Evolutionary conservation across 2,329 filamentous ascomycete genomes (phyloP), one percentile per base, ranked within the genome.

Genomic region (Juglanconis juglandina): DNA sequence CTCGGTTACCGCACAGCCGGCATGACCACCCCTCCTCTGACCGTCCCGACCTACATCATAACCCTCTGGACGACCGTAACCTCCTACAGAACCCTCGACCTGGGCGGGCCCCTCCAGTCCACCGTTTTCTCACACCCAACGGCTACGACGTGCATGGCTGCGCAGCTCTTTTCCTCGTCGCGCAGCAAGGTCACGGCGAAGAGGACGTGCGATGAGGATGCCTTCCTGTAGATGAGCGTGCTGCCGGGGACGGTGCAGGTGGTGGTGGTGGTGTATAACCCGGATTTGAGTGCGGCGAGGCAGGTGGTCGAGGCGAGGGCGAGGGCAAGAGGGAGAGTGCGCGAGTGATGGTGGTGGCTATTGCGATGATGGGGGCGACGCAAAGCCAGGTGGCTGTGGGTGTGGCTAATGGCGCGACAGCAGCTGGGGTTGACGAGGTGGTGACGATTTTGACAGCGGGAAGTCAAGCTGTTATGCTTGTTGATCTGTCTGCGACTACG

Each of bases 31-130:
- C 10, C 32, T 3, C 10, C 32, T 3, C 33, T 17, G n/a, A 41
- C 39, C 34, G 37, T 52, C 30, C 53, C 51, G 5, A 55, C 56
- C 17, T 59, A 59, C 37, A 62, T 56, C 37, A 50, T 50, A 33
- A 62, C 60, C 5, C 44, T 62, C 56, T 62, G 59, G 56, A 14
- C 53, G 39, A 58, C 51, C 6, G n/a, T 54, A 5, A 62, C 56
- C n/a, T 51, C 50, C 10, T 50, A 39, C 44, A 54, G 35, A 42
- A 59, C 56, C 44, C 37, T 51, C 30, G 59, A 56, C 47, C 60
- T 56, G n/a, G 41, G 54, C 17, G 59, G 60, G 35, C 7, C 39
- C 44, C 49, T 50, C 17, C 46, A 55, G 56, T 39, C 47, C 8
- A 62, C 56, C 6, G 4, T 41, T 4, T 33, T 42, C 32, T 39